Conservation (phyloP, 2,329 filamentous ascomycete species). For the Rhynchosporium agropyri region DNA sequence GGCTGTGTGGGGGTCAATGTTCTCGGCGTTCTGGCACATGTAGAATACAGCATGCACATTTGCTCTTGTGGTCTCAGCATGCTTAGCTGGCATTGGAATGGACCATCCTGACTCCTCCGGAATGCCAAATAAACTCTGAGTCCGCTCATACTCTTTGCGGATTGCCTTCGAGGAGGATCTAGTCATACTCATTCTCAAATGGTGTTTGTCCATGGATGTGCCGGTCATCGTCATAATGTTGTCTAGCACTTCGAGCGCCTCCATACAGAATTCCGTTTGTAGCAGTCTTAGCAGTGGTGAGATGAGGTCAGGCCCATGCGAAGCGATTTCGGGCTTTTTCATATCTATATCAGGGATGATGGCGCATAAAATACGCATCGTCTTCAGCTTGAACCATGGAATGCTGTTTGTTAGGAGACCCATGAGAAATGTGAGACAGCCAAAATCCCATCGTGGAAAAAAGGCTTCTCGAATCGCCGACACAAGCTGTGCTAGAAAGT, state of each 20-base stretch:
- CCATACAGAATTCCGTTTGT: constrained; percentile 91
- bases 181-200: constrained; percentile 98
- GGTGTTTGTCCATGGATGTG: constrained; percentile 89
- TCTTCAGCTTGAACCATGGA: constrained; percentile 89
- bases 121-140: constrained; percentile 93
- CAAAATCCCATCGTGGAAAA: constrained; percentile 80
- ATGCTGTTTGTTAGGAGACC: constrained; percentile 87
- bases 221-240: constrained; percentile 94
- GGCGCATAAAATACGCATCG: constrained; percentile 84
- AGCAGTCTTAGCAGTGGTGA: constrained; percentile 87
- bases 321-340: constrained; percentile 85
- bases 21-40: constrained; percentile 74
- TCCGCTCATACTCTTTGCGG: constrained; percentile 92
- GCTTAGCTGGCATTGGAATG: constrained; percentile 87
- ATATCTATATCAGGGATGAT: constrained; percentile 91
- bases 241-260: constrained; percentile 88
- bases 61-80: constrained; percentile 80
- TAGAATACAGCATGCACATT: constrained; percentile 98
- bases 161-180: constrained; percentile 81
- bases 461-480: constrained; percentile 75
- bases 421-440: constrained; percentile 85
- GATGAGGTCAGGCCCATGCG: constrained; percentile 91
- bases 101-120: constrained; percentile 96
- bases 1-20: constrained; percentile 60
- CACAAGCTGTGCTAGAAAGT: constrained; percentile 76